These are phyloP conservation scores for Tripterygium wilfordii DNA, from an alignment of 177 flowering plant species.

Conservation along the genomic window DNA sequence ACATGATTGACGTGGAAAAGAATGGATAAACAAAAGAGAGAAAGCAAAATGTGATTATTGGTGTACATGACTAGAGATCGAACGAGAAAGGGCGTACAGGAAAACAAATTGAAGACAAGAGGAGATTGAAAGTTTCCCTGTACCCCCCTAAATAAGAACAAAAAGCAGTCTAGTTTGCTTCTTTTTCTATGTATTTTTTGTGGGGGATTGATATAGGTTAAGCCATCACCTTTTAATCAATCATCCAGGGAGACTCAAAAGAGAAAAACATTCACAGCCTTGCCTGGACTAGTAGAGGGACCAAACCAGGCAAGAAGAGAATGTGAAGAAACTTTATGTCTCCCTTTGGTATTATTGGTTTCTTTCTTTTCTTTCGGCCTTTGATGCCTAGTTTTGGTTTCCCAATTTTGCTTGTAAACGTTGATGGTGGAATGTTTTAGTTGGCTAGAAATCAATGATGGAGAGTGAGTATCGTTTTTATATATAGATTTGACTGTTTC, in stretches of 20 bases:
- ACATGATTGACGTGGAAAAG: slow-evolving; percentile 1
- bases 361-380: slow-evolving; percentile 1
- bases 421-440: too few species aligned
- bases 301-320: slow-evolving; percentile 21
- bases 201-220: slow-evolving; percentile 2
- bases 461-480: slow-evolving; percentile 13
- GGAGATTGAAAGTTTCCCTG: slow-evolving; percentile 15
- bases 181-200: neutral
- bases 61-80: slow-evolving; percentile 6
- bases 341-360: slow-evolving; percentile 4
- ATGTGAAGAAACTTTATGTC: neutral
- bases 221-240: slow-evolving; percentile 5
- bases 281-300: slow-evolving; percentile 15
- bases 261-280: slow-evolving; percentile 1
- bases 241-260: slow-evolving; percentile 4
- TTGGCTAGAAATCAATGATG: slow-evolving; percentile 17
- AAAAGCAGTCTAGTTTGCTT: neutral
- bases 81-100: slow-evolving; percentile 24
- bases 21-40: neutral
- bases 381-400: slow-evolving; percentile 10
- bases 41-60: slow-evolving; percentile 7
- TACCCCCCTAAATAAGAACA: slow-evolving; percentile 13
- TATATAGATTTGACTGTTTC: slow-evolving; percentile 6
- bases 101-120: slow-evolving; percentile 5
- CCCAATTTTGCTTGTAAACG: too few species aligned